Base-by-base conservation (phyloP, 2,329 filamentous ascomycete species). In the Dothistroma septosporum region DNA sequence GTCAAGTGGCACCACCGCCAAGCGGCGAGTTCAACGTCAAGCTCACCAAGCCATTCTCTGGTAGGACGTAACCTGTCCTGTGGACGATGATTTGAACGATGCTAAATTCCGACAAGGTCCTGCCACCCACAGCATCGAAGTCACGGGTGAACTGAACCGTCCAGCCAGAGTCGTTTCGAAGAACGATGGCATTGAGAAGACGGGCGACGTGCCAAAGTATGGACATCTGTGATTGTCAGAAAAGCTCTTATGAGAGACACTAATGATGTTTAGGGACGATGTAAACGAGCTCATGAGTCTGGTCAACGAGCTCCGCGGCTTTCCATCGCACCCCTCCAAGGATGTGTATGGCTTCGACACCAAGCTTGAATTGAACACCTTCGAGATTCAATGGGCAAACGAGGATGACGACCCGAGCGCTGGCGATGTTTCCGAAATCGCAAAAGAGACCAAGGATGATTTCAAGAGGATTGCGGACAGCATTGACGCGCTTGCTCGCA, bases 381-480 rank as follows among this genome's bases (percentile, higher is more conserved):
- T 77, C 58, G 76, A 78, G 60, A 75, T 78, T 35, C 76, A 78
- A 64, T 78, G 76, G 76, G 31, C 24, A 12, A 53, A 53, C 50
- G 50, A 53, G 31, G 50, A 53, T 21, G 50, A 53, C 8, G 50
- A 53, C 31, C 28, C 50, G 16, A 6, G 28, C 5, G 50, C 50
- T 11, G 31, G 31, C 31, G 50, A 53, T 32, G 31, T 52, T 2
- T 65, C 64, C 16, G 74, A 76, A 59, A 62, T 78, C 19, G 72
- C 72, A 0, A 70, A 64, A 7, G 76, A 78, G 73, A 72, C 74
- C 63, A 78, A 77, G 70, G 73, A 77, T 56, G 75, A 75, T 32
- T 78, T 78, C 64, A 76, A 76, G 73, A 67, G 76, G 33, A 70
- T 78, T 19, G 73, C 66, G n/a, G 74, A 78, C 33, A 76, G 74